A percentile compares a stretch with the other conserved stretches of the same genome.
These are phyloP conservation scores for Heracleum sosnowskyi DNA, from an alignment of 129 eudicot genomes.

Conservation along the genomic window DNA sequence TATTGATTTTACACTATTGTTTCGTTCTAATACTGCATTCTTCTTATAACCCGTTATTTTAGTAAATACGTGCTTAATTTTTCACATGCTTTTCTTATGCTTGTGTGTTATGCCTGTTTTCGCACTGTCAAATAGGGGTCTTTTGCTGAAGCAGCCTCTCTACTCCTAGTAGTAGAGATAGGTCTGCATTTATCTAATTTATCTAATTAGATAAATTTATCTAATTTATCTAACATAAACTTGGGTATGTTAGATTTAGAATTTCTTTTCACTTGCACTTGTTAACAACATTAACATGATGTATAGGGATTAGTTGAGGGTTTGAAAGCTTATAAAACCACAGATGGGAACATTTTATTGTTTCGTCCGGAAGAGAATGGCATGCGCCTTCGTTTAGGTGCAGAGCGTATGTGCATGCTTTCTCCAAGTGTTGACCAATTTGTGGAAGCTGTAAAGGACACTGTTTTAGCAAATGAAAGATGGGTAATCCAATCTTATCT, in stretches of 20 bases:
- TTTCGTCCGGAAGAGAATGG: constrained; percentile 97
- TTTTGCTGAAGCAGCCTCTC: neutral
- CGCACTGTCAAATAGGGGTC: neutral
- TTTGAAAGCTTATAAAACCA: constrained; percentile 66
- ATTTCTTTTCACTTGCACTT: constrained; percentile 3
- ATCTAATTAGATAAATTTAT: too few relatives aligned
- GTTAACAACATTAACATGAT: constrained; percentile 17
- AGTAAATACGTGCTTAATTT: neutral
- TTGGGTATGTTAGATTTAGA: neutral
- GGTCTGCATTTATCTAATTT: too few relatives aligned
- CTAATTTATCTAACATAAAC: too few relatives aligned
- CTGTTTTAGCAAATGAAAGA: constrained; percentile 83
- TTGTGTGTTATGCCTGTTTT: neutral
- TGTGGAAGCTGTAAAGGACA: constrained; percentile 75
- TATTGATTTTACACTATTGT: neutral
- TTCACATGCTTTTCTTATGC: neutral
- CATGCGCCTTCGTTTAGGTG: constrained; percentile 57
- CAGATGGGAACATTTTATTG: constrained; percentile 72
- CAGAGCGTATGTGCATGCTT: constrained; percentile 98
- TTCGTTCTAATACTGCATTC: neutral
- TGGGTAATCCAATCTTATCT: constrained; percentile 48
- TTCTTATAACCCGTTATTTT: neutral
- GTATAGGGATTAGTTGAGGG: constrained; percentile 90
- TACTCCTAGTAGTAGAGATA: neutral
- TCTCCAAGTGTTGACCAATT: constrained; percentile 87